These are phyloP conservation scores for Hymenoscyphus scutula DNA, from an alignment of 2,329 filamentous ascomycete genomes.

Conservation along the genomic window DNA sequence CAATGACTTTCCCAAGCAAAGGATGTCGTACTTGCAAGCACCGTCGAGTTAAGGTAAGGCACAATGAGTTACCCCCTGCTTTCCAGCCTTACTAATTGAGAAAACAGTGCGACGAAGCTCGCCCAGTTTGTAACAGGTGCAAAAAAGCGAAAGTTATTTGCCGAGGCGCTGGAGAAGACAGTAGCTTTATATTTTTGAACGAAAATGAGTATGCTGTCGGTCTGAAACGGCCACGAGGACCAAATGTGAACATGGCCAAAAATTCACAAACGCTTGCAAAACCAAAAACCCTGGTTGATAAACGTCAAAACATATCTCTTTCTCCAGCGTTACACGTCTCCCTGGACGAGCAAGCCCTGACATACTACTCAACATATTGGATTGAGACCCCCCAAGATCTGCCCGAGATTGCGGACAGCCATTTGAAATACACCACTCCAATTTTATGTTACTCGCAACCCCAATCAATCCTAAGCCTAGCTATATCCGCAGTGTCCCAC, in stretches of 20 bases:
- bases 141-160: constrained; percentile 15
- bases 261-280: neutral
- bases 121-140: neutral
- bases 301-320: neutral
- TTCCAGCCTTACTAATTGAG: neutral
- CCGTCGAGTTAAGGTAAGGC: neutral
- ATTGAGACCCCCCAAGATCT: constrained; percentile 5
- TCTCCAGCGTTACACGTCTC: neutral
- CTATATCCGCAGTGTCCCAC: constrained; percentile 14
- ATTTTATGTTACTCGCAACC: neutral
- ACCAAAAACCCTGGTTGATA: neutral
- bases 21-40: neutral
- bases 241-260: constrained; percentile 11
- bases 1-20: neutral
- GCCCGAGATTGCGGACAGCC: constrained; percentile 12
- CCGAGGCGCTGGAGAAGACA: neutral
- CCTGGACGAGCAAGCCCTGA: neutral
- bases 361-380: constrained; percentile 11
- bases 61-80: neutral
- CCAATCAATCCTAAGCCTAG: constrained; percentile 11
- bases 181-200: constrained; percentile 14
- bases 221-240: constrained; percentile 20
- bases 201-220: constrained; percentile 20
- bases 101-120: neutral
- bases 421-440: neutral